These are phyloP conservation scores for Infundibulicybe gibba DNA, from an alignment of 768 basidiomycete species.

Conservation along the genomic window DNA sequence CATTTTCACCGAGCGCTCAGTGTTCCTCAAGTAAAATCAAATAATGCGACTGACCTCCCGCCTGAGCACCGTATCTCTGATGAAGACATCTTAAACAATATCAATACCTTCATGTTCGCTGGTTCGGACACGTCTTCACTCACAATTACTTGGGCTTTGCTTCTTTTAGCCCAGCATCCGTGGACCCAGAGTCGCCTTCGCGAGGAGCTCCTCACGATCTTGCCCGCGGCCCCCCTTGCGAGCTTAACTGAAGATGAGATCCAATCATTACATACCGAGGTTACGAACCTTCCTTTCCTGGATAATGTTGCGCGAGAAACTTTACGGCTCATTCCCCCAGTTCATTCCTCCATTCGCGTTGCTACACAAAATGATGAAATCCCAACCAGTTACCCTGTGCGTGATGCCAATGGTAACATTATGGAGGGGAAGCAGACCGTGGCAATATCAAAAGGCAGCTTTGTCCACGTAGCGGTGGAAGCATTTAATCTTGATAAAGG, in stretches of 20 bases:
- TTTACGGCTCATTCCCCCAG: constrained; percentile 74
- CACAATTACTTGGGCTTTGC: constrained; percentile 81
- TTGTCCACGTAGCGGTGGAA: constrained; percentile 77
- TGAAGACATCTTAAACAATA: constrained; percentile 79
- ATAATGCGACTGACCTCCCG: constrained; percentile 66
- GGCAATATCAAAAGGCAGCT: constrained; percentile 60
- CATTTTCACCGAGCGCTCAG: neutral
- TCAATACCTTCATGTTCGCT: constrained; percentile 89
- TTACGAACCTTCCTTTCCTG: constrained; percentile 66
- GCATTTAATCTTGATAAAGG: constrained; percentile 75
- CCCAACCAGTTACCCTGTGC: constrained; percentile 66
- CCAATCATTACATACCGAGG: constrained; percentile 48
- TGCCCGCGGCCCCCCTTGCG: constrained; percentile 34
- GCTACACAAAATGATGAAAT: constrained; percentile 77
- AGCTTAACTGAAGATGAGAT: constrained; percentile 61
- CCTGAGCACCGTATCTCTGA: constrained; percentile 77
- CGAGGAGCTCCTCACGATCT: constrained; percentile 54
- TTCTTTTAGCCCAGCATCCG: constrained; percentile 66
- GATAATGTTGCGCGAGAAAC: constrained; percentile 76
- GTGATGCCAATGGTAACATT: constrained; percentile 41
- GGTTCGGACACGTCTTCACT: constrained; percentile 88
- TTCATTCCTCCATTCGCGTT: constrained; percentile 78
- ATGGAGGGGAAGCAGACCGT: constrained; percentile 38
- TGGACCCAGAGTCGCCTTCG: constrained; percentile 69
- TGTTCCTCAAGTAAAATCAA: constrained; percentile 68